Evolutionary conservation across 176 grass and related monocot genomes (phyloP).

Genomic region (Avena eriantha): DNA sequence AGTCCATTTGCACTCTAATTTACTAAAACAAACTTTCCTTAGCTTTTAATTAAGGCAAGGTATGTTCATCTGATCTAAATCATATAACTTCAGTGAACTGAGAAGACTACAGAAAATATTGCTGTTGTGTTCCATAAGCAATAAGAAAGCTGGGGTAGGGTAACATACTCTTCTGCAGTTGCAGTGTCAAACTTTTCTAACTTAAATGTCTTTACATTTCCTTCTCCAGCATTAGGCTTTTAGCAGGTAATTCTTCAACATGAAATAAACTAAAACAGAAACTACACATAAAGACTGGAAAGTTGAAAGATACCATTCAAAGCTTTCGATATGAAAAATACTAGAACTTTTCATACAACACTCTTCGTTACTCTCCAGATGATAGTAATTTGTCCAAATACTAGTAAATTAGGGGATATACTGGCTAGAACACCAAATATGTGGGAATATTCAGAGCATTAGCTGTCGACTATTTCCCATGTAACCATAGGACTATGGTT

Average conservation of each 20-base stretch:
- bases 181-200: background rate
- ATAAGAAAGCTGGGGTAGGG: conserved; percentile 7
- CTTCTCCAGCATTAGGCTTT: conserved; percentile 23
- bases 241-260: background rate
- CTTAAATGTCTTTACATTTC: background rate
- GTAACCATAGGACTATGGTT: background rate
- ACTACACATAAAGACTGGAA: background rate
- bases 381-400: conserved; percentile 1
- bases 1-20: conserved; percentile 1
- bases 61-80: conserved; percentile 13
- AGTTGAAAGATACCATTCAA: conserved; percentile 11
- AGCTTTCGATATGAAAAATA: background rate
- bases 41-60: background rate
- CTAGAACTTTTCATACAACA: background rate
- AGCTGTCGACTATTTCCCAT: conserved; percentile 18
- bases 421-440: conserved; percentile 11
- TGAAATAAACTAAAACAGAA: conserved; percentile 22
- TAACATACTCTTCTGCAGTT: conserved; percentile 2
- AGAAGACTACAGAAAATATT: background rate
- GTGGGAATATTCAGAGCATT: background rate
- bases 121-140: background rate
- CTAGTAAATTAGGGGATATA: conserved; percentile 1
- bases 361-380: background rate
- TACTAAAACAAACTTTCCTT: background rate
- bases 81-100: background rate